Base-by-base conservation (phyloP, 2,329 filamentous ascomycete species). In the Colletotrichum coccodes region DNA sequence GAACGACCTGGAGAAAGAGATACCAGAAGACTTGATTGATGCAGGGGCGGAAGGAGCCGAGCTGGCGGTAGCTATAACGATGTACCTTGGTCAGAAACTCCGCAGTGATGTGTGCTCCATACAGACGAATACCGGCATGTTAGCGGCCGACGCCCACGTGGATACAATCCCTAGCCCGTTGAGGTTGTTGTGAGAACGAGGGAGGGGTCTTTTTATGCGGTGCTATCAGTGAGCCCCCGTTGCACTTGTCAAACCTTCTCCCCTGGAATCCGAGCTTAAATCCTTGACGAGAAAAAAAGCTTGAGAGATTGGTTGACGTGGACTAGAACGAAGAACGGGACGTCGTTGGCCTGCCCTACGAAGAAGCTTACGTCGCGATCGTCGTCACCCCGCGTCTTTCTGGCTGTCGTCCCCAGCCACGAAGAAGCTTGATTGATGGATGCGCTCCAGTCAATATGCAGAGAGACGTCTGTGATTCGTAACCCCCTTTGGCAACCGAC, bases 311-410 rank as follows among this genome's bases (percentile, higher is more conserved):
- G 28, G 56, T 61, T 57, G 64, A 62, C 59, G 58, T 26, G 34
- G 58, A 30, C 30, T 6, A 21, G 30, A 47, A 44, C 16, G 46
- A 34, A 16, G 28, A 49, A 30, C 49, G 44, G 32, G 21, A 38
- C 38, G 40, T 54, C 38, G 47, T 36, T 28, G 9, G 46, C 26
- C 23, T 34, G 46, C 36, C 28, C 36, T 21, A 28, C 11, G 34
- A 50, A 52, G 59, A 63, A 44, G 62, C 60, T 70, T 70, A 70
- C 67, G 67, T 68, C 32, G 67, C 57, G 63, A 53, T 62, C 56
- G 63, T 68, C 67, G 67, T 70, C 67, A 70, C 46, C 62, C 44
- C 42, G 56, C 53, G 47, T 50, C 16, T 8, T n/a, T 40, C 4
- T 21, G 21, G 28, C n/a, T 18, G 21, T n/a, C 14, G 28, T 40